Percentiles rank a stretch among this genome's conserved stretches.
Conservation (phyloP, 106 monocot genomes). For the Allium sativum region DNA sequence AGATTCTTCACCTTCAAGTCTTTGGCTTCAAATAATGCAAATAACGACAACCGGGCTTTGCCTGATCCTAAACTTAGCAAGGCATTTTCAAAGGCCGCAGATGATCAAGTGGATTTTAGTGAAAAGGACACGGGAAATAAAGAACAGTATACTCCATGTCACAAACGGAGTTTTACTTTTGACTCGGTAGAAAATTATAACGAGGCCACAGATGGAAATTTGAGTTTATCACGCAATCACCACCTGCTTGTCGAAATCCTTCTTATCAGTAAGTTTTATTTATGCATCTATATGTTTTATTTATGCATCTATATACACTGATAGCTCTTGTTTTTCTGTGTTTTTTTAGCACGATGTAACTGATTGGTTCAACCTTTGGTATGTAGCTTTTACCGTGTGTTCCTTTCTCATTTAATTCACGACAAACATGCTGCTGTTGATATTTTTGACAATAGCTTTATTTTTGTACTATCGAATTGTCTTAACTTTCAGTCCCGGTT, state of each 20-base stretch:
- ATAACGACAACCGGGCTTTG: too few species aligned
- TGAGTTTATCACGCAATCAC: constrained; percentile 8
- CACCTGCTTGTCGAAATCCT: constrained; percentile 11
- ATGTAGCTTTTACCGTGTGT: neutral
- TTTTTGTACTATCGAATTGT: too few species aligned
- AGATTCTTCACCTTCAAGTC: too few species aligned
- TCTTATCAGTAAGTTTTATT: constrained; percentile 5
- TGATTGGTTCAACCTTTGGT: neutral
- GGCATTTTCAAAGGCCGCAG: too few species aligned
- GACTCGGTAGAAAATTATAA: constrained; percentile 23
- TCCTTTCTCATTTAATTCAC: too few species aligned
- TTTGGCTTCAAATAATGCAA: too few species aligned
- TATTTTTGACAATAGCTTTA: too few species aligned
- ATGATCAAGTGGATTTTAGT: constrained; percentile 12
- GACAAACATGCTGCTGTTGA: too few species aligned
- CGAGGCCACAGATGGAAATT: constrained; percentile 11
- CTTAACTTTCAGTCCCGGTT: too few species aligned
- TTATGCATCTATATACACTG: too few species aligned
- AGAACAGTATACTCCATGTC: constrained; percentile 15
- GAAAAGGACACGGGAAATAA: constrained; percentile 8
- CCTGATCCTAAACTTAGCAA: too few species aligned
- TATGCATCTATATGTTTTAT: too few species aligned
- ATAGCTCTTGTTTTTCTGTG: neutral
- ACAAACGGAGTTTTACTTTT: constrained; percentile 56
- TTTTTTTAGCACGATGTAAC: neutral